A percentile compares a stretch with the other conserved stretches of the same genome.
Evolutionary conservation across 768 basidiomycete genomes (phyloP).

Genomic region (Mrakia gelida): DNA sequence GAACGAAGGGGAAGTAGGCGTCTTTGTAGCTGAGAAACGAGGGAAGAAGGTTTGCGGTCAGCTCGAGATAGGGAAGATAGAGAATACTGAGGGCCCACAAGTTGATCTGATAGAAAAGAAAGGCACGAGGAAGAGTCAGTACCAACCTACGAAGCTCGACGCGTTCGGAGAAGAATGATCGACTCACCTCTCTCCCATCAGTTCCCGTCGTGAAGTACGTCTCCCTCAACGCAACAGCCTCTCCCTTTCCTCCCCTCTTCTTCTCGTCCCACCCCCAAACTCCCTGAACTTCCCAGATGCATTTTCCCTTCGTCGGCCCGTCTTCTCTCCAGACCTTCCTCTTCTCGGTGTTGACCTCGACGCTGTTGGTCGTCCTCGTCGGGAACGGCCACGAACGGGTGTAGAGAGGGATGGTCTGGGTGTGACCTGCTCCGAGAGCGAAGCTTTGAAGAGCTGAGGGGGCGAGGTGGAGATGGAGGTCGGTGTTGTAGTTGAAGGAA

Average conservation of each 20-base stretch:
- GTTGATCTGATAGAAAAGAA: neutral
- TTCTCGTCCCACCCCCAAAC: slow-evolving; percentile 83
- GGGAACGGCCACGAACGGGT: slow-evolving; percentile 84
- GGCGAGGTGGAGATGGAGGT: slow-evolving; percentile 68
- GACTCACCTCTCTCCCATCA: slow-evolving; percentile 56
- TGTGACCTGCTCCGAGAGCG: slow-evolving; percentile 82
- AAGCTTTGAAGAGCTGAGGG: slow-evolving; percentile 85
- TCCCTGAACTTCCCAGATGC: slow-evolving; percentile 85
- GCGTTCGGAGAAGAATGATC: neutral
- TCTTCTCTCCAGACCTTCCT: slow-evolving; percentile 58
- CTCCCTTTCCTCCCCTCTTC: slow-evolving; percentile 47
- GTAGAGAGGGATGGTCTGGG: slow-evolving; percentile 73
- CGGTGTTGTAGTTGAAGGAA: slow-evolving; percentile 87
- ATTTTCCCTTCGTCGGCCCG: slow-evolving; percentile 61
- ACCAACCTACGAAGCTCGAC: too few relatives aligned
- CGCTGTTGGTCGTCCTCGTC: slow-evolving; percentile 59
- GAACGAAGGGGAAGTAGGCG: slow-evolving; percentile 1
- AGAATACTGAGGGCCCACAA: neutral
- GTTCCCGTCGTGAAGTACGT: slow-evolving; percentile 73
- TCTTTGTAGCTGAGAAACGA: slow-evolving; percentile 2
- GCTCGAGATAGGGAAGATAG: neutral
- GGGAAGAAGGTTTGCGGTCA: neutral
- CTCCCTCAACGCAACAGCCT: slow-evolving; percentile 72
- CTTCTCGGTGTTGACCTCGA: slow-evolving; percentile 57
- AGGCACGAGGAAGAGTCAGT: neutral